These are phyloP conservation scores for Aspergillus ibericus DNA, from an alignment of 2,329 filamentous ascomycete species.

Conservation along the genomic window DNA sequence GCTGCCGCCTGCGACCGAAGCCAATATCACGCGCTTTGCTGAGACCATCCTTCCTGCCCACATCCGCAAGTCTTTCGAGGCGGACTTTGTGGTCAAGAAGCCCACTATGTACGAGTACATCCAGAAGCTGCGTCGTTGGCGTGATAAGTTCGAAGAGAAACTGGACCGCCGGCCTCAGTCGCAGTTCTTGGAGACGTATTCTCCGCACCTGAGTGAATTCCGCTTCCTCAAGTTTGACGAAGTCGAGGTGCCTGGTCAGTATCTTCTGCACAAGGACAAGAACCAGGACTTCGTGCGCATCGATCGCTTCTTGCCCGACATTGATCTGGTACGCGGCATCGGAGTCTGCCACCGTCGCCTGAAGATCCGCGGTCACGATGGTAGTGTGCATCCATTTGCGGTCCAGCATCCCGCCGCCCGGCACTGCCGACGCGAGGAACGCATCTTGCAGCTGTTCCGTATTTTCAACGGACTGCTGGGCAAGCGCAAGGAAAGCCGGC, in stretches of 20 bases:
- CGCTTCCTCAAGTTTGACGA: constrained; percentile 98
- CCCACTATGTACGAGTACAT: constrained; percentile 99
- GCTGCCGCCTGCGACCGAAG: constrained; percentile 83
- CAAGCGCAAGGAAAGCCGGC: constrained; percentile 91
- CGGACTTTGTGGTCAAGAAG: constrained; percentile 93
- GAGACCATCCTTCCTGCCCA: constrained; percentile 93
- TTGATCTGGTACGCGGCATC: constrained; percentile 87
- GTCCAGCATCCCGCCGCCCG: constrained; percentile 93
- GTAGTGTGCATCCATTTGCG: constrained; percentile 93
- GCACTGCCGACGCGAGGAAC: constrained; percentile 89
- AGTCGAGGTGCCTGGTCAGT: constrained; percentile 95
- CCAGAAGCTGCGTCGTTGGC: constrained; percentile 91
- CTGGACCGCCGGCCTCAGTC: constrained; percentile 77
- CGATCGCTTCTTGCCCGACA: constrained; percentile 91
- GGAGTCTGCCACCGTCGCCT: constrained; percentile 88
- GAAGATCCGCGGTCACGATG: constrained; percentile 96
- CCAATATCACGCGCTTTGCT: constrained; percentile 93
- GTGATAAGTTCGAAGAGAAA: constrained; percentile 97
- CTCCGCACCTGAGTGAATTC: constrained; percentile 92
- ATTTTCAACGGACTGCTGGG: constrained; percentile 91
- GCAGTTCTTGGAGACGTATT: constrained; percentile 79
- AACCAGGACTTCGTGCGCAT: constrained; percentile 98
- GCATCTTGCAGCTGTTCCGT: constrained; percentile 92
- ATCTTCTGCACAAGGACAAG: constrained; percentile 96
- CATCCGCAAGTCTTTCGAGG: constrained; percentile 93